phyloP scores from a whole-genome alignment of 345 rosid species.

The Limnanthes douglasii region DNA sequence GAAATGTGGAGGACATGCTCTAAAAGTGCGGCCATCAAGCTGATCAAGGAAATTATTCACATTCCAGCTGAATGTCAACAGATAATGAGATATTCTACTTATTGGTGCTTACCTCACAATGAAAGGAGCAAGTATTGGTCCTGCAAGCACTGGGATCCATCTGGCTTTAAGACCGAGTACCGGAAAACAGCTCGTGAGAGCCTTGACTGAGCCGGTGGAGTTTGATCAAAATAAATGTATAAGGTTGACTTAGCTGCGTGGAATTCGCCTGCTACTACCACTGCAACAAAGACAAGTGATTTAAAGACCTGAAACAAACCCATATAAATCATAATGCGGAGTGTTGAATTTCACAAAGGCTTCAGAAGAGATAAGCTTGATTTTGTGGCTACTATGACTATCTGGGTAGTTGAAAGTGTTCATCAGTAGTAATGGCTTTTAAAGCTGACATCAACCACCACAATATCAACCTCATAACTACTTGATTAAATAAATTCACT shows the following conservation, averaged over 20 bases:
- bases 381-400: neutral
- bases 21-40: slow-evolving; percentile 29
- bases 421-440: slow-evolving; percentile 7
- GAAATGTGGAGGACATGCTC: slow-evolving; percentile 15
- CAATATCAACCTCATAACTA: slow-evolving; percentile 33
- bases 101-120: slow-evolving; percentile 21
- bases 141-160: slow-evolving; percentile 24
- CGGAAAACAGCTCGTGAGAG: slow-evolving; percentile 23
- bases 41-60: slow-evolving; percentile 11
- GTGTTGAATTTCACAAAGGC: slow-evolving; percentile 9
- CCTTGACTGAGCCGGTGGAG: slow-evolving; percentile 25
- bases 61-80: neutral
- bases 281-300: slow-evolving; percentile 9
- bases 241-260: slow-evolving; percentile 15
- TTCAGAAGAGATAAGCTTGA: neutral
- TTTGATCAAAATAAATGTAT: slow-evolving; percentile 13
- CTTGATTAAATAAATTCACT: slow-evolving; percentile 20
- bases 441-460: slow-evolving; percentile 20
- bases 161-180: slow-evolving; percentile 15
- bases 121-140: slow-evolving; percentile 13
- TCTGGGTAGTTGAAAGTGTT: slow-evolving; percentile 6
- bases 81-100: neutral
- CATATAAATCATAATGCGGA: slow-evolving; percentile 14
- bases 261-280: slow-evolving; percentile 12
- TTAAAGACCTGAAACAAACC: slow-evolving; percentile 11